Evolutionary conservation across 805 yeast genomes (phyloP).

Genomic region (Trichomonascus vanleenenianus): DNA sequence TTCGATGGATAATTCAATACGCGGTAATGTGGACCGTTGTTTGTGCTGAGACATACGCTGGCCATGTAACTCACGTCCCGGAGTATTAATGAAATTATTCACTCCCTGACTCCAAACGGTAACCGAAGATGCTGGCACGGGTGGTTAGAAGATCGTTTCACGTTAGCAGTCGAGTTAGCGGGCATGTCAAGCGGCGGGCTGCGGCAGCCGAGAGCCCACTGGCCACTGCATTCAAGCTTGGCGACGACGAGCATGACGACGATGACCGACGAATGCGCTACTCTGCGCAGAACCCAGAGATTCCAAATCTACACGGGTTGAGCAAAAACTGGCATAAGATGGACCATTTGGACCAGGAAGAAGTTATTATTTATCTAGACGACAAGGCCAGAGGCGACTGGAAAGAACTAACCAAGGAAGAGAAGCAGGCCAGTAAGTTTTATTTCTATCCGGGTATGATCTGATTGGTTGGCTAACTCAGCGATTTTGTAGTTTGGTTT

Average conservation of each 20-base stretch:
- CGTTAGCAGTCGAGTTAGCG: neutral
- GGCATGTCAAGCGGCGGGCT: constrained; percentile 1
- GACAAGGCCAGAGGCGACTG: constrained; percentile 30
- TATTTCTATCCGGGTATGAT: neutral
- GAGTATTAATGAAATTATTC: too few relatives aligned
- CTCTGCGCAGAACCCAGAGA: constrained; percentile 25
- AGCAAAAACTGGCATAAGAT: constrained; percentile 27
- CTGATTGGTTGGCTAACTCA: neutral
- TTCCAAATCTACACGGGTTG: constrained; percentile 25
- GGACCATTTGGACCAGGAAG: constrained; percentile 32
- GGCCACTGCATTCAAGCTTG: constrained; percentile 14
- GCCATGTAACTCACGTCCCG: too few relatives aligned
- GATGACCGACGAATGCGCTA: constrained; percentile 21
- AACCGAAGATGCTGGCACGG: neutral
- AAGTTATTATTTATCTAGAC: constrained; percentile 29
- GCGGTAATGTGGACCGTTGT: too few relatives aligned
- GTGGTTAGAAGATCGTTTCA: neutral
- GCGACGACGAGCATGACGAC: constrained; percentile 19
- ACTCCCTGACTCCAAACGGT: too few relatives aligned
- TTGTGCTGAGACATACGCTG: neutral
- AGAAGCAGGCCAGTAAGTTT: constrained; percentile 26
- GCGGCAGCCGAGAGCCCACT: constrained; percentile 5
- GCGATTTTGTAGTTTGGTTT: constrained; percentile 17
- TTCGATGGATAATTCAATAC: too few relatives aligned
- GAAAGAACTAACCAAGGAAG: constrained; percentile 25